These are phyloP conservation scores for Leccinum broughii DNA, from an alignment of 768 basidiomycete species.

Conservation along the genomic window DNA sequence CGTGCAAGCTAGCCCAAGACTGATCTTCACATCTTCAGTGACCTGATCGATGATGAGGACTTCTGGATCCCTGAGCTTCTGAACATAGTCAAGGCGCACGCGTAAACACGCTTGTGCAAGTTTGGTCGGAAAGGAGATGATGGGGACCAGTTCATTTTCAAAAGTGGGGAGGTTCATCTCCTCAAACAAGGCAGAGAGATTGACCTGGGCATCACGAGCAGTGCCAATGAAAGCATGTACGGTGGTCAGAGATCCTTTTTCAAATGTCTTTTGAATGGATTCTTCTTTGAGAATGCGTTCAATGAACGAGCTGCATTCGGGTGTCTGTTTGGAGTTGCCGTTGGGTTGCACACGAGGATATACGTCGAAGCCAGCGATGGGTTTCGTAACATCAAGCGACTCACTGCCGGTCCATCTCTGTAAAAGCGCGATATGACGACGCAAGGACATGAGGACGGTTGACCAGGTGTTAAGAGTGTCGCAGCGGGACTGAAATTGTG, in stretches of 20 bases:
- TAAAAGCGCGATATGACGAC: constrained; percentile 74
- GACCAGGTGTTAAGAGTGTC: constrained; percentile 93
- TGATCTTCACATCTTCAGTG: constrained; percentile 88
- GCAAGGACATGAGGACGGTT: constrained; percentile 83
- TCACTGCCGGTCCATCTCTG: constrained; percentile 95
- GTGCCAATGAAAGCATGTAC: constrained; percentile 82
- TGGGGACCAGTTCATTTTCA: constrained; percentile 81
- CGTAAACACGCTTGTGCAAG: constrained; percentile 90
- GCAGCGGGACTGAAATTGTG: constrained; percentile 74
- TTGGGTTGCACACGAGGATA: constrained; percentile 32
- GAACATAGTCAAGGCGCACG: constrained; percentile 85
- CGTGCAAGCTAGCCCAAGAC: constrained; percentile 90
- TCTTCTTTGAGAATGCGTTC: constrained; percentile 96
- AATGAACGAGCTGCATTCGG: constrained; percentile 83
- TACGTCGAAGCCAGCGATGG: constrained; percentile 64
- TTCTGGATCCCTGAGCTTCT: constrained; percentile 85
- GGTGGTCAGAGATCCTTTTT: constrained; percentile 85
- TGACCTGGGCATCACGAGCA: constrained; percentile 85
- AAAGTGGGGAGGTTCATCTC: constrained; percentile 92
- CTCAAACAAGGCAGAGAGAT: constrained; percentile 70
- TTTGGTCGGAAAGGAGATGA: constrained; percentile 96
- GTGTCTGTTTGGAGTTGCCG: constrained; percentile 43
- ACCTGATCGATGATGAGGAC: constrained; percentile 92
- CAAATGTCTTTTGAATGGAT: constrained; percentile 91
- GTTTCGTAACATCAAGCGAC: constrained; percentile 83